These are phyloP conservation scores for Ganoderma resinaceum DNA, from an alignment of 1,284 basidiomycete species.

Conservation along the genomic window DNA sequence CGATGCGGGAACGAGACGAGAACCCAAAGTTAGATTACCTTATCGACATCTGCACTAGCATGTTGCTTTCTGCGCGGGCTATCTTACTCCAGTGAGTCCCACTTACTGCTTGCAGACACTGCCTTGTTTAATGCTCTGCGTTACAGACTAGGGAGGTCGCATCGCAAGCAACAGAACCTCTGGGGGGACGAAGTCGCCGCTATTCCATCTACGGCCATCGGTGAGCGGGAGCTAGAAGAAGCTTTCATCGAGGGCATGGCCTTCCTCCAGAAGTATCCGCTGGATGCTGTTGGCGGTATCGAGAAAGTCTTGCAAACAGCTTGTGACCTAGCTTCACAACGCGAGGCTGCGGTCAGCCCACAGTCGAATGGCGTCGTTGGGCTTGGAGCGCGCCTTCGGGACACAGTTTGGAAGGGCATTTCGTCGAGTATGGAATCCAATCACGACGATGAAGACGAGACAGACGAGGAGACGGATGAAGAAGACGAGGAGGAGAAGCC, in stretches of 20 bases:
- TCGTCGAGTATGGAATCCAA: slow-evolving; percentile 39
- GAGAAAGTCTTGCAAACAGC: slow-evolving; percentile 75
- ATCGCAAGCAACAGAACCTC: slow-evolving; percentile 51
- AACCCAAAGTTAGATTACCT: slow-evolving; percentile 73
- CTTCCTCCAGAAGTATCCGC: slow-evolving; percentile 68
- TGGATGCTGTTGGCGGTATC: slow-evolving; percentile 69
- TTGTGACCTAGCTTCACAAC: slow-evolving; percentile 60
- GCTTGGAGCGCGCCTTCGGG: slow-evolving; percentile 61
- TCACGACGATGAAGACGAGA: slow-evolving; percentile 41
- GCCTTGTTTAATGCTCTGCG: slow-evolving; percentile 2
- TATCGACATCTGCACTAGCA: slow-evolving; percentile 70
- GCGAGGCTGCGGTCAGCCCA: slow-evolving; percentile 43
- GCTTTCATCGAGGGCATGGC: slow-evolving; percentile 71
- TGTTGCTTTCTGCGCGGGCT: slow-evolving; percentile 65
- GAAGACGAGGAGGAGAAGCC: slow-evolving; percentile 52
- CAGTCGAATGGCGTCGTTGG: slow-evolving; percentile 44
- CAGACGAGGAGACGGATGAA: slow-evolving; percentile 42
- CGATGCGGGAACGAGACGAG: slow-evolving; percentile 56
- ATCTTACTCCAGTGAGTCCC: slow-evolving; percentile 60
- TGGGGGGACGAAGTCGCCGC: slow-evolving; percentile 59
- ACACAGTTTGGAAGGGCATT: slow-evolving; percentile 74
- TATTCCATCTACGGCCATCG: slow-evolving; percentile 50
- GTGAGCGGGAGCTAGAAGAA: slow-evolving; percentile 63
- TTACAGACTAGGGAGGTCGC: slow-evolving; percentile 60
- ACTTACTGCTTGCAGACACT: background rate